Evolutionary conservation across 2,329 filamentous ascomycete genomes (phyloP), one percentile per base, ranked within the genome.

Genomic region (Sordariomycetes sp.): DNA sequence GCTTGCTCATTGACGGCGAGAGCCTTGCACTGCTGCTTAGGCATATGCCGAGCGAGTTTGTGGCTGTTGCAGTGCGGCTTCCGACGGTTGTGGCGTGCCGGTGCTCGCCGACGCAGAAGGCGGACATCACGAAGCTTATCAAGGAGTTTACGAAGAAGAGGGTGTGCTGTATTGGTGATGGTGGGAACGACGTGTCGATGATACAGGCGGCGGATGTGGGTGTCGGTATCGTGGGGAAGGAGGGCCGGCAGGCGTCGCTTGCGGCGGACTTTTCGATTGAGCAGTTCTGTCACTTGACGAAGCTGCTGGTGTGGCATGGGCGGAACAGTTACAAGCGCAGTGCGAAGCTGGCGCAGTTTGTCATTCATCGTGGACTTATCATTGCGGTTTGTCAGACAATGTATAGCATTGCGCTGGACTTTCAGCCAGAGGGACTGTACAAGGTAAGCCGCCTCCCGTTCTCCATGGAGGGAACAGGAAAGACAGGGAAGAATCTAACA

Each of bases 141-240:
- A 89, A 91, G 60, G 82, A 87, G 55, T 86, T 89, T 70, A 99
- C 94, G 22, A 90, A 89, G 70, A 97, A 97, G 71, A 87, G 95
- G 15, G 89, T 97, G 17, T 96, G 91, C 72, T 97, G 94, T 67
- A 99, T 99, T 63, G 94, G 94, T 42, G 94, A 99, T 66, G 94
- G 94, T 62, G 94, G 95, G 64, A 99, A 99, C 71, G 95, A 99
- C 68, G 94, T 99, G 5, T 92, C 87, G 63, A 99, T 99, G 94
- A 99, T 99, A 63, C 94, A 97, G 75, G 92, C 94, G 8, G 94
- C 95, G 1, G 94, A 99, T 66, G 91, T 99, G 0, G 95, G 95
- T 60, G 92, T 99, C 28, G 94, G 94, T 60, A 99, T 99, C 61
- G 94, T 97, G 1, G 94, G 94, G 60, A 99, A 99, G 74, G 94